Conservation (phyloP, 2,329 filamentous ascomycete species). For the Aspergillus pseudoterreus region DNA sequence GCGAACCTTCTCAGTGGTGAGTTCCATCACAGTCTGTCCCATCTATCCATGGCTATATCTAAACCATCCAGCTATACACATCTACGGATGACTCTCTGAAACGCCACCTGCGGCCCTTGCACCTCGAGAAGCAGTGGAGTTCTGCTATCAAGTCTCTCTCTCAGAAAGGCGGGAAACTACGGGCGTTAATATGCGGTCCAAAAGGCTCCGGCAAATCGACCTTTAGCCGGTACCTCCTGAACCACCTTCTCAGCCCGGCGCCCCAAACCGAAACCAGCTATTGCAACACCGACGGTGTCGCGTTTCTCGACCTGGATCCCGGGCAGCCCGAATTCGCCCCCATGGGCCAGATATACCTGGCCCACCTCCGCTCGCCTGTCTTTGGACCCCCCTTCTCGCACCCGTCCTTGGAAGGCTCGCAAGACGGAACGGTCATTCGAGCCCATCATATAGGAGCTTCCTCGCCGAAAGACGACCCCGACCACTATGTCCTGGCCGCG, state of each 20-base stretch:
- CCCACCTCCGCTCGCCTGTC: slow-evolving; percentile 48
- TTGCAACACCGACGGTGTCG: slow-evolving; percentile 39
- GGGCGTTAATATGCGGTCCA: slow-evolving; percentile 51
- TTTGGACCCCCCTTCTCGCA: slow-evolving; percentile 58
- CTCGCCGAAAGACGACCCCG: slow-evolving; percentile 54
- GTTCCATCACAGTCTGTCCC: slow-evolving; percentile 8
- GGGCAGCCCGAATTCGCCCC: slow-evolving; percentile 58
- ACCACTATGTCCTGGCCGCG: slow-evolving; percentile 52
- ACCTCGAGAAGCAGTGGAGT: slow-evolving; percentile 44
- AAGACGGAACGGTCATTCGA: slow-evolving; percentile 40
- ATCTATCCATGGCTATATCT: slow-evolving; percentile 6
- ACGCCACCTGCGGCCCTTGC: slow-evolving; percentile 39
- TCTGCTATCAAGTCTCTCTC: slow-evolving; percentile 42
- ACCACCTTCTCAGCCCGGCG: slow-evolving; percentile 48
- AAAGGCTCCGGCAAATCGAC: slow-evolving; percentile 60
- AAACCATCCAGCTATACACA: slow-evolving; percentile 33
- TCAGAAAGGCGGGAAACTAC: slow-evolving; percentile 35
- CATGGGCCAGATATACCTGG: slow-evolving; percentile 57
- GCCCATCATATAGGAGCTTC: slow-evolving; percentile 53
- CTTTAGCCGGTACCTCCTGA: slow-evolving; percentile 53
- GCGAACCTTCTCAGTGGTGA: slow-evolving; percentile 41
- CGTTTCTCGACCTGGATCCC: slow-evolving; percentile 58
- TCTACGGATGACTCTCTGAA: slow-evolving; percentile 41
- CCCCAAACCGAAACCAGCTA: slow-evolving; percentile 29
- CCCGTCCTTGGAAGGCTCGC: slow-evolving; percentile 34